A percentile compares a stretch with the other conserved stretches of the same genome.
Evolutionary conservation across 2,329 filamentous ascomycete species (phyloP).

Genomic region (Tolypocladium tropicale): DNA sequence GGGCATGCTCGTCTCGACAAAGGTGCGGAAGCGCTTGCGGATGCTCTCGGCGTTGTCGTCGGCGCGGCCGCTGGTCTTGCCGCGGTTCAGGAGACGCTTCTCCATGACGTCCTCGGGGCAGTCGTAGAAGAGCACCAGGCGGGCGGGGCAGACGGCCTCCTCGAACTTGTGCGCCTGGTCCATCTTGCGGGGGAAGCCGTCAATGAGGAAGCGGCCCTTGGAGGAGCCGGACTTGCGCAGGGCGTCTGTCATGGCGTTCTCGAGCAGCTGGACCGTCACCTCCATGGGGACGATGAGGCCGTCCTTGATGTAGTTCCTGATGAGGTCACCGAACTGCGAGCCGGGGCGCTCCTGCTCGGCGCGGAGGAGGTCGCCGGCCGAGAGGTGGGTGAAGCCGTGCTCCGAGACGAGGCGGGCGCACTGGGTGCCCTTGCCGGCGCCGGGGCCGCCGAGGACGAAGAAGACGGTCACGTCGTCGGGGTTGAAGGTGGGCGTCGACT

Average conservation of each 20-base stretch:
- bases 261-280: constrained; percentile 84
- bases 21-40: constrained; percentile 89
- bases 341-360: constrained; percentile 84
- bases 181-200: constrained; percentile 91
- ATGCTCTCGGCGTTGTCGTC: constrained; percentile 96
- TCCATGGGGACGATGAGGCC: constrained; percentile 98
- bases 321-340: constrained; percentile 84
- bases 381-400: constrained; percentile 88
- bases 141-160: constrained; percentile 70
- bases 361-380: constrained; percentile 84
- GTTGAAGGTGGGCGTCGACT: constrained; percentile 59
- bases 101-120: constrained; percentile 87
- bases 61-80: constrained; percentile 80
- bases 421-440: constrained; percentile 94
- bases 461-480: constrained; percentile 74
- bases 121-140: constrained; percentile 88
- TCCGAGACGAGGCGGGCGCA: constrained; percentile 78
- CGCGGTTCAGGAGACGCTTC: constrained; percentile 70
- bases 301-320: constrained; percentile 87
- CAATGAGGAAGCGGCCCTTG: constrained; percentile 64
- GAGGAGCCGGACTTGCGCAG: constrained; percentile 38
- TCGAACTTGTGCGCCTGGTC: constrained; percentile 96
- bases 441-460: constrained; percentile 92
- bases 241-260: constrained; percentile 78
- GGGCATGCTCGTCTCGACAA: constrained; percentile 94